These are phyloP conservation scores for Kalmusia sp. DNA, from an alignment of 2,329 filamentous ascomycete species.

Conservation along the genomic window DNA sequence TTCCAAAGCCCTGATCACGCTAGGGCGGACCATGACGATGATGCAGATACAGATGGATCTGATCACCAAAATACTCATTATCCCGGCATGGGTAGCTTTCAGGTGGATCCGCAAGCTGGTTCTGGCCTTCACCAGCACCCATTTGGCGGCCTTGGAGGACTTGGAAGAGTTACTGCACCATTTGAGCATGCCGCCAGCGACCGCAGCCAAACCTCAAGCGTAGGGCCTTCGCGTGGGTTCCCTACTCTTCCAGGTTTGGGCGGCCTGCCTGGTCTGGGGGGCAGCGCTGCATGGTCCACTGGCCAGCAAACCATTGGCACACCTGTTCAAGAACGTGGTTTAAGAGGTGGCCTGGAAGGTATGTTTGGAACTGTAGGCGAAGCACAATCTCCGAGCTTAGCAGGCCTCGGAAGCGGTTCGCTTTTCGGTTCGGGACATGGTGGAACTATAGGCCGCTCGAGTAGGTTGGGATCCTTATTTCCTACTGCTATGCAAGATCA, in stretches of 20 bases:
- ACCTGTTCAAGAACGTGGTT: slow-evolving; percentile 66
- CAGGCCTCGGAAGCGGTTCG: slow-evolving; percentile 67
- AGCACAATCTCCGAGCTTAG: slow-evolving; percentile 75
- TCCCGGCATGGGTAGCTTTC: slow-evolving; percentile 62
- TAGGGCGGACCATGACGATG: slow-evolving; percentile 68
- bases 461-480: slow-evolving; percentile 87
- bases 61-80: slow-evolving; percentile 60
- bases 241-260: slow-evolving; percentile 66
- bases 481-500: slow-evolving; percentile 89
- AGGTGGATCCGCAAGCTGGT: slow-evolving; percentile 52
- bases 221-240: slow-evolving; percentile 76
- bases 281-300: slow-evolving; percentile 67
- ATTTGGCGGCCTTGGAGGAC: slow-evolving; percentile 64
- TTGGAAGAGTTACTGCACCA: slow-evolving; percentile 53
- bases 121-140: slow-evolving; percentile 48
- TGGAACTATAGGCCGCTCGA: slow-evolving; percentile 75
- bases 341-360: slow-evolving; percentile 58
- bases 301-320: slow-evolving; percentile 79
- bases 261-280: slow-evolving; percentile 63
- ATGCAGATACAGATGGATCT: slow-evolving; percentile 63
- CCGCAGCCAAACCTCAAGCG: slow-evolving; percentile 91
- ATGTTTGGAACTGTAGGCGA: slow-evolving; percentile 81
- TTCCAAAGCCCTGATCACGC: slow-evolving; percentile 90
- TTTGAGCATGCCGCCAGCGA: slow-evolving; percentile 75
- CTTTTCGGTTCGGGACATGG: slow-evolving; percentile 70